Percentiles rank a stretch among this genome's conserved stretches.
These are phyloP conservation scores for Luzula sylvatica DNA, from an alignment of 176 grass and related monocot genomes.

Conservation along the genomic window DNA sequence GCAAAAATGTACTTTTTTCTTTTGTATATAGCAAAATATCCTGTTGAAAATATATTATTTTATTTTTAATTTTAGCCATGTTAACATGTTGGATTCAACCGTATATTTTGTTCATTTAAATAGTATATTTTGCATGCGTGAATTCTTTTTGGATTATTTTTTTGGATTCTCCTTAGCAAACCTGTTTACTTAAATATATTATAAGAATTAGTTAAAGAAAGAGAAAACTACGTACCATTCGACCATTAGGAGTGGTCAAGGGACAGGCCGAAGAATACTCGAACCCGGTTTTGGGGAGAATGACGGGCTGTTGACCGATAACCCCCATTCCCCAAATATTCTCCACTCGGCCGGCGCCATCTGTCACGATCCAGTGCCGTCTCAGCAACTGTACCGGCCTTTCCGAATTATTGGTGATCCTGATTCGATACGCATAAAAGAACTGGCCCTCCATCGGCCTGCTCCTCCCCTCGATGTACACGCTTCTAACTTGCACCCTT, in stretches of 20 bases:
- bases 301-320: conserved; percentile 14
- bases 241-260: not conserved
- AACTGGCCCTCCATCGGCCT: conserved; percentile 65
- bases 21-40: no score
- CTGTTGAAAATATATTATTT: no score
- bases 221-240: not conserved
- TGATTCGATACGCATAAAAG: conserved; percentile 79
- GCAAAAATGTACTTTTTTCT: no score
- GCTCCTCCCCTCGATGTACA: conserved; percentile 76
- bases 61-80: no score
- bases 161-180: no score
- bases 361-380: conserved; percentile 10
- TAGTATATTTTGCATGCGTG: no score
- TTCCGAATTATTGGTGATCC: conserved; percentile 53
- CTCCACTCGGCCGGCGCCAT: not conserved
- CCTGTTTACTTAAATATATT: no score
- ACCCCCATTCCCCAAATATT: conserved; percentile 10
- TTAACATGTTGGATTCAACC: no score
- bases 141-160: no score
- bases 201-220: no score
- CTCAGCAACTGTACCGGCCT: conserved; percentile 11
- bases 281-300: not conserved
- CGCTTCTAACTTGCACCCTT: conserved; percentile 80
- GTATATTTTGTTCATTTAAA: no score
- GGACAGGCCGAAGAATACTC: conserved; percentile 19